Base-by-base conservation (phyloP, 2,329 filamentous ascomycete genomes). In the Magnaporthiopsis rhizophila region DNA sequence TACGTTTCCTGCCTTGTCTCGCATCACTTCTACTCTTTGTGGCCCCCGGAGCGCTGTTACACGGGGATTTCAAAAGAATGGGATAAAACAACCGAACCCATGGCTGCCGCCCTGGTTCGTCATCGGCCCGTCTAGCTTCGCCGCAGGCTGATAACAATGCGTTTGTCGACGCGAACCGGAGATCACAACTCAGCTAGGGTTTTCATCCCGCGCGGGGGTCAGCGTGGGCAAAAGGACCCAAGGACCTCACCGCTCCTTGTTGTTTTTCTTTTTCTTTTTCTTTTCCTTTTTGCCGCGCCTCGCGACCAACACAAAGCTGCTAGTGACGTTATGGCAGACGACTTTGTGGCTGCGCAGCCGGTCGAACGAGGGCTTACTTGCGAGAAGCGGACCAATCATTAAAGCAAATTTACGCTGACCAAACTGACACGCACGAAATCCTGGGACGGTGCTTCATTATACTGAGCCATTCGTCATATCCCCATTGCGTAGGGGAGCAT, bases 391-490 rank as follows among this genome's bases (percentile, higher is more conserved):
- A 11, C 45, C 45, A 53, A 53, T 53, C 45, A 9, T 26, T 26
- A 26, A 26, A 26, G 26, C 26, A 26, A 26, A 26, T 26, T 26
- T 26, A 26, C 26, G 26, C 26, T 26, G 26, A 24, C 7, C 13
- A n/a, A 18, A 53, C 9, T 7, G 45, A 53, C 21, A 9, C 21
- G n/a, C 45, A 53, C 9, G n/a, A 24, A 21, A 53, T n/a, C 45
- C 45, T 53, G 45, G 62, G 62, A 45, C 24, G 53, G 53, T 59
- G 36, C 62, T 63, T 63, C 62, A 59, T 63, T 63, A 57, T 38
- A 63, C 45, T 63, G 53, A 38, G 38, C 53, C 32, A 28, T 62
- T 62, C 60, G 26, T 62, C 61, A 62, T 62, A 45, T 32, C 58
- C 62, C 53, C 38, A 32, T 32, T 59, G 24, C 62, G n/a, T 28